Evolutionary conservation across 306 rosid species (phyloP).

Genomic region (Dalbergia cultrata): DNA sequence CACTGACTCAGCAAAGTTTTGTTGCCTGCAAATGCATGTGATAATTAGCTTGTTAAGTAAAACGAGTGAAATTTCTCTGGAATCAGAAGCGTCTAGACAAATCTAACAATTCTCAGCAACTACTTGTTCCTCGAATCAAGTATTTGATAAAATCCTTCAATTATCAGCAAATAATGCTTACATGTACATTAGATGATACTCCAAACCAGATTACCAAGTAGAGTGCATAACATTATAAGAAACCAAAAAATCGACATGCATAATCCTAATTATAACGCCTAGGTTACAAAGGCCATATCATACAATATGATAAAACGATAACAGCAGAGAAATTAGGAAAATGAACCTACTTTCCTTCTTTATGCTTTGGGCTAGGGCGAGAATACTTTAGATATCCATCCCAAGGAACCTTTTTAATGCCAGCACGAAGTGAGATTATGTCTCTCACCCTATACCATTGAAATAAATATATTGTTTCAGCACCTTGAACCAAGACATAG

Average conservation of each 20-base stretch:
- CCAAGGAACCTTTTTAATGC: constrained; percentile 91
- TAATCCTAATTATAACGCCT: not conserved
- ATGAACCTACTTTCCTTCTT: constrained; percentile 66
- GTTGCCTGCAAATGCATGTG: constrained; percentile 70
- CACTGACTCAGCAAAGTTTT: constrained; percentile 72
- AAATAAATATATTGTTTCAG: constrained; percentile 29
- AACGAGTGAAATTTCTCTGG: not conserved
- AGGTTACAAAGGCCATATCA: not conserved
- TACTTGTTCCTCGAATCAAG: not conserved
- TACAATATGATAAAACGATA: not conserved
- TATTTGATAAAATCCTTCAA: not conserved
- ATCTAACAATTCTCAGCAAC: not conserved
- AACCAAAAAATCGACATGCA: constrained; percentile 16
- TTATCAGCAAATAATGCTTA: not conserved
- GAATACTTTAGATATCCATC: constrained; percentile 90
- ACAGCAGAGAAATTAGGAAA: constrained; percentile 1
- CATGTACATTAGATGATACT: constrained; percentile 3
- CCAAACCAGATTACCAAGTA: not conserved
- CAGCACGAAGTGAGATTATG: constrained; percentile 78
- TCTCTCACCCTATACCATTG: constrained; percentile 71
- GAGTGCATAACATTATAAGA: not conserved
- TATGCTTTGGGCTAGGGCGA: constrained; percentile 83
- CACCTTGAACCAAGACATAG: constrained; percentile 25
- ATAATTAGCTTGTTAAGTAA: constrained; percentile 1
- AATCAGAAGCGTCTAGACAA: not conserved